phyloP scores from a whole-genome alignment of 2,329 filamentous ascomycete species.

The Westerdykella aurantiaca region DNA sequence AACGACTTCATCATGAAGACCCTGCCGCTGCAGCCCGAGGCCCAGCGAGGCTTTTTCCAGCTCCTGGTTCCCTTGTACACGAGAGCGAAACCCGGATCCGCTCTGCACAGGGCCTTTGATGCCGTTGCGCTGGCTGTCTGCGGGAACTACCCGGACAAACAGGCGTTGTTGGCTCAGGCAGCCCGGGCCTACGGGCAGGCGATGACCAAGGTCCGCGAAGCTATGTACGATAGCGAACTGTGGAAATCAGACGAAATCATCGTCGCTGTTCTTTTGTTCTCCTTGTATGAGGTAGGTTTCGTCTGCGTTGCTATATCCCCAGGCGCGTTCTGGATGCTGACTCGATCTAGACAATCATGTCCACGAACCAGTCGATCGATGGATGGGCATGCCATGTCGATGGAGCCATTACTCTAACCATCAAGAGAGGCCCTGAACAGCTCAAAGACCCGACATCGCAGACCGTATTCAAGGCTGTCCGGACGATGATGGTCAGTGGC shows the following conservation, averaged over 20 bases:
- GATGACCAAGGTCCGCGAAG: conserved; percentile 32
- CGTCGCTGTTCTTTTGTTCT: conserved; percentile 38
- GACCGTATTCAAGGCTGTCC: conserved; percentile 37
- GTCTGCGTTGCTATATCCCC: conserved; percentile 11
- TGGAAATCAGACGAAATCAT: conserved; percentile 37
- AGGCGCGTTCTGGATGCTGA: conserved; percentile 13
- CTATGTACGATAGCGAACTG: conserved; percentile 31
- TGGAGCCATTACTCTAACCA: conserved; percentile 37
- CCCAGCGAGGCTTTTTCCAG: conserved; percentile 36
- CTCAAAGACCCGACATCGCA: conserved; percentile 35
- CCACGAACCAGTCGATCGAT: conserved; percentile 32
- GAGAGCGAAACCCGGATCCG: conserved; percentile 26
- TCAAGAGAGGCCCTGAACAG: conserved; percentile 35
- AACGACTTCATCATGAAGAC: conserved; percentile 33
- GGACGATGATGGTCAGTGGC: conserved; percentile 38
- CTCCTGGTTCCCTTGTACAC: conserved; percentile 37
- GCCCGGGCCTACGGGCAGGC: conserved; percentile 35
- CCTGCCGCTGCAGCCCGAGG: conserved; percentile 34
- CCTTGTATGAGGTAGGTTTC: conserved; percentile 38
- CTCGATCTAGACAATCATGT: conserved; percentile 31
- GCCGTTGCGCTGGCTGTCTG: conserved; percentile 36
- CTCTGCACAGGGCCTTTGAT: conserved; percentile 37
- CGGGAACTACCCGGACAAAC: conserved; percentile 35
- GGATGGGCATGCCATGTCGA: conserved; percentile 39
- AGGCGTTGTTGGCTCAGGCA: conserved; percentile 30